Conservation (phyloP, 176 grass and related monocot genomes). For the Triticum turgidum region DNA sequence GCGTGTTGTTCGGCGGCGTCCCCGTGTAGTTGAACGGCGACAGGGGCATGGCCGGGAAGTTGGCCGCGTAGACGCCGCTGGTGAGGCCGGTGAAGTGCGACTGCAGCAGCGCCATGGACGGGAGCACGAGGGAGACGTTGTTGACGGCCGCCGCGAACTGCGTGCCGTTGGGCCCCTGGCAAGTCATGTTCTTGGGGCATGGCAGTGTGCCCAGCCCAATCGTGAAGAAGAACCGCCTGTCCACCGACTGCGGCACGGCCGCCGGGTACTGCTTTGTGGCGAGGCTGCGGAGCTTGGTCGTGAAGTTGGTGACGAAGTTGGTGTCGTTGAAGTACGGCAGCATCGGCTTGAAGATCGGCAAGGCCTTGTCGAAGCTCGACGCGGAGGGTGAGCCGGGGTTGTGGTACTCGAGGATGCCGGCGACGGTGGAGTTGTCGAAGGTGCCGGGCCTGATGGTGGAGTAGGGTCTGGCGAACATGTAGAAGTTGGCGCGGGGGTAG, state of each 20-base stretch:
- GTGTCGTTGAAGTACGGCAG: slow-evolving; percentile 45
- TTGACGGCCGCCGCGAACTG: slow-evolving; percentile 53
- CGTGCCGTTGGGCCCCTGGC: slow-evolving; percentile 49
- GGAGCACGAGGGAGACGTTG: slow-evolving; percentile 69
- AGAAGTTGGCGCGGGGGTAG: slow-evolving; percentile 45
- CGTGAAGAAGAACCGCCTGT: slow-evolving; percentile 58
- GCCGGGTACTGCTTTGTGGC: slow-evolving; percentile 43
- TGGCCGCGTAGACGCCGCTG: slow-evolving; percentile 35
- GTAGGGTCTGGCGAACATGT: slow-evolving; percentile 41
- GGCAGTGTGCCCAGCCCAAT: slow-evolving; percentile 55
- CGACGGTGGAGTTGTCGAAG: slow-evolving; percentile 51
- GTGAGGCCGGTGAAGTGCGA: slow-evolving; percentile 56
- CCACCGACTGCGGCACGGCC: slow-evolving; percentile 43
- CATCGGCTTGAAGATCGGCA: slow-evolving; percentile 48
- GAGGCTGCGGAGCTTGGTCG: slow-evolving; percentile 50
- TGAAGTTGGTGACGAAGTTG: slow-evolving; percentile 49
- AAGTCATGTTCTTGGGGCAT: slow-evolving; percentile 49
- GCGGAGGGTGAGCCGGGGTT: neutral
- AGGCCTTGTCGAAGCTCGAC: slow-evolving; percentile 28
- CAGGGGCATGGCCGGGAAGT: slow-evolving; percentile 42
- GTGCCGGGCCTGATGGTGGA: slow-evolving; percentile 28
- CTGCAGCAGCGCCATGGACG: slow-evolving; percentile 46
- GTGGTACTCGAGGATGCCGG: slow-evolving; percentile 56
- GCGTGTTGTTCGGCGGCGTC: slow-evolving; percentile 56
- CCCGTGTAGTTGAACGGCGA: slow-evolving; percentile 67